Percentiles rank a stretch among this genome's conserved stretches.
phyloP scores from a whole-genome alignment of 2,329 filamentous ascomycete species.

The Aureobasidium uvarum region DNA sequence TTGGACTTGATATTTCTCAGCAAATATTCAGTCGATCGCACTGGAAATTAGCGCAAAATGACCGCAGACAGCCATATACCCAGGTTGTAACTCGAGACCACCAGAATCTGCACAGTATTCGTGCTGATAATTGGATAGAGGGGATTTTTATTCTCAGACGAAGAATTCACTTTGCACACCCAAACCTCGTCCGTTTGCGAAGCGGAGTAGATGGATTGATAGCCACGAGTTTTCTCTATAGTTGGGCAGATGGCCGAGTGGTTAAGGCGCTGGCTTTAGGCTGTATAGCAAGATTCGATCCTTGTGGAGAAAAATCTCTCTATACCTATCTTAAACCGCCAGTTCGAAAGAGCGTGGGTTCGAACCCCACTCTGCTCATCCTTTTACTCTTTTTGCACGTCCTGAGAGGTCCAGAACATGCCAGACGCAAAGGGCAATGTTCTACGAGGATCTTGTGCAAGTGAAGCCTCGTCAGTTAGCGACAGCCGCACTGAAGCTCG shows the following conservation, averaged over 20 bases:
- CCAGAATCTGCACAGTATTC: neutral
- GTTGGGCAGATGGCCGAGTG: neutral
- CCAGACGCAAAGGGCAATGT: neutral
- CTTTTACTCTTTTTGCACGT: neutral
- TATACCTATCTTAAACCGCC: neutral
- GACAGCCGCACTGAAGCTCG: neutral
- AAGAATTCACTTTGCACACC: neutral
- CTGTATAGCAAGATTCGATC: neutral
- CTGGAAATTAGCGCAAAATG: neutral
- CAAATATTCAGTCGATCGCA: neutral
- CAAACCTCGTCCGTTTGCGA: neutral
- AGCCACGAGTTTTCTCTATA: neutral
- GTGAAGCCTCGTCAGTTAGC: neutral
- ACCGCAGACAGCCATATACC: neutral
- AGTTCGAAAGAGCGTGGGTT: conserved; percentile 20
- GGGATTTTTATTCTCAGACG: neutral
- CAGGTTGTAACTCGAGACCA: neutral
- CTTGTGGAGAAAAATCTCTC: too few relatives aligned
- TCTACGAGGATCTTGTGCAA: neutral
- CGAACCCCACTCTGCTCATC: conserved; percentile 6
- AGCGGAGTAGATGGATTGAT: neutral
- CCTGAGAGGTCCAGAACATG: too few relatives aligned
- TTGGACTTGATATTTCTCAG: neutral
- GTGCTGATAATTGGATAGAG: neutral
- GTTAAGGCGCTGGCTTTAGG: conserved; percentile 19